Conservation (phyloP, 108 stramenopile species). For the Parietichytrium sp. region DNA sequence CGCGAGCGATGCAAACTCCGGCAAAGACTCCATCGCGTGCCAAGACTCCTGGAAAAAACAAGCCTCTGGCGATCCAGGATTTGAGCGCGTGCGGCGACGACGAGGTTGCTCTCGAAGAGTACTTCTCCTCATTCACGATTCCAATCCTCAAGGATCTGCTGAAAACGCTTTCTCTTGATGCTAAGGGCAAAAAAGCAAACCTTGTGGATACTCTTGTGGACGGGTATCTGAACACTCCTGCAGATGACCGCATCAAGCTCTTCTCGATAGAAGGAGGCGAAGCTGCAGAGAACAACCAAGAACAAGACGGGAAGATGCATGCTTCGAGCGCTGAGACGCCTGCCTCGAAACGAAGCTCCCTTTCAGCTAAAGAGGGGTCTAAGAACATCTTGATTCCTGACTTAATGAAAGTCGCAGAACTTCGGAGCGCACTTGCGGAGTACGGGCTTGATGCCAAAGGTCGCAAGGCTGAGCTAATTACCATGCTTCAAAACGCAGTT, state of each 20-base stretch:
- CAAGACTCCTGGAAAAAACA: too few species aligned
- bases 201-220: not conserved
- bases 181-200: slow-evolving; percentile 6
- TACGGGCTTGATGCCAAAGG: slow-evolving; percentile 6
- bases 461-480: not conserved
- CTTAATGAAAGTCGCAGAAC: slow-evolving; percentile 6
- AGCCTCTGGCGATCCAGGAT: too few species aligned
- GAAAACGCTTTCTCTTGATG: not conserved
- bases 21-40: too few species aligned
- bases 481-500: not conserved
- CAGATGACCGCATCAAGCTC: not conserved
- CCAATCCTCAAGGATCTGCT: not conserved
- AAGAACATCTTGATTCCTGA: slow-evolving; percentile 1
- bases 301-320: not conserved
- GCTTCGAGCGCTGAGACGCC: too few species aligned
- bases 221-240: not conserved
- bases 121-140: not conserved
- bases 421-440: not conserved
- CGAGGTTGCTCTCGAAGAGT: not conserved
- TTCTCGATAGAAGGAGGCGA: not conserved
- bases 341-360: too few species aligned
- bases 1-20: too few species aligned
- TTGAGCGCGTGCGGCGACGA: too few species aligned
- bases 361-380: too few species aligned
- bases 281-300: not conserved